These are phyloP conservation scores for Lathyrus sativus DNA, from an alignment of 306 rosid species.

Conservation along the genomic window DNA sequence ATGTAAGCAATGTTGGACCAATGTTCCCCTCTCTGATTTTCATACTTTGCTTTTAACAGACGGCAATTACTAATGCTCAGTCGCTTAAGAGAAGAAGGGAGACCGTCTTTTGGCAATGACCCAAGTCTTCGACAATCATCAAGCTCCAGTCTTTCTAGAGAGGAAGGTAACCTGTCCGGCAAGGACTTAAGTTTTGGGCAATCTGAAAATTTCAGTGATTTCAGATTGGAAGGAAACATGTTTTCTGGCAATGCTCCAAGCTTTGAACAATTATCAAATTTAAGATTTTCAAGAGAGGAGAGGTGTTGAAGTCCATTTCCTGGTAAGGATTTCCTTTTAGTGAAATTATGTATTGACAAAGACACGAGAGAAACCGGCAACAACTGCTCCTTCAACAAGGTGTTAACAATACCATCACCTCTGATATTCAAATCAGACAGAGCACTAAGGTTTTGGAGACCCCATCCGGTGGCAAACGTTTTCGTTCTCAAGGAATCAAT, in stretches of 20 bases:
- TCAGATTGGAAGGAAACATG: background rate
- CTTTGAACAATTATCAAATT: background rate
- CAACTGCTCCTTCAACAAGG: conserved; percentile 2
- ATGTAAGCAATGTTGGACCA: background rate
- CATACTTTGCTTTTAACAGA: background rate
- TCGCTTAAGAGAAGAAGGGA: conserved; percentile 24
- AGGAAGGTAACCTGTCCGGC: conserved; percentile 6
- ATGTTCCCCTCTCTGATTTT: background rate
- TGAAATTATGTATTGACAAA: background rate
- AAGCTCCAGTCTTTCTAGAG: background rate
- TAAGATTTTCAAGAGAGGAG: background rate
- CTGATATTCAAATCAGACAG: background rate
- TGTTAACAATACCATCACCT: background rate
- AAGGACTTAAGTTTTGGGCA: conserved; percentile 15
- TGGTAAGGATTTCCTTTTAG: background rate
- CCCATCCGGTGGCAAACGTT: background rate
- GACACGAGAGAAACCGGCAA: conserved; percentile 5
- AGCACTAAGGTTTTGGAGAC: background rate
- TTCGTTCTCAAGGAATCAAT: background rate
- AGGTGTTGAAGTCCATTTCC: conserved; percentile 10
- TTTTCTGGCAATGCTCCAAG: conserved; percentile 4
- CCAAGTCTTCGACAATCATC: background rate
- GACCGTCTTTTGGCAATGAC: background rate
- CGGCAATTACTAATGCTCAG: background rate
- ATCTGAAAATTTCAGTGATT: background rate